A percentile compares a stretch with the other conserved stretches of the same genome.
Evolutionary conservation across 148 eudicot species (phyloP).

Genomic region (Talinum fruticosum): DNA sequence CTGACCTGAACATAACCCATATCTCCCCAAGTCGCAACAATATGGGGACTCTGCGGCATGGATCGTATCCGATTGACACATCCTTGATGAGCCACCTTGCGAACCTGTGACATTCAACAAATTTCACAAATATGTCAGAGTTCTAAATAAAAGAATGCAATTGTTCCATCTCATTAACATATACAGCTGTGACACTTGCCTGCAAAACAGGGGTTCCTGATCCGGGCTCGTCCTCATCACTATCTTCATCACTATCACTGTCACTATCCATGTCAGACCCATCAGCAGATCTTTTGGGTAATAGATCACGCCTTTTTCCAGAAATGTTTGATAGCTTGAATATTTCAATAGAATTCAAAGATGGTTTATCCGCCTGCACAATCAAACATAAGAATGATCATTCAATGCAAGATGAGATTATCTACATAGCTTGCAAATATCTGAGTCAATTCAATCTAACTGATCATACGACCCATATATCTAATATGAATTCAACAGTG

Average conservation of each 20-base stretch:
- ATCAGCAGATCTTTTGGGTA: conserved; percentile 50
- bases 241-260: conserved; percentile 66
- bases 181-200: conserved; percentile 35
- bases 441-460: background rate
- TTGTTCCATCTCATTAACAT: background rate
- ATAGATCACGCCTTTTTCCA: conserved; percentile 72
- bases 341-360: conserved; percentile 69
- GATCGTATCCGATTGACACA: conserved; percentile 80
- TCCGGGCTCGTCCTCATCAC: conserved; percentile 41
- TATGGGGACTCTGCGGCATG: conserved; percentile 87
- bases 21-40: conserved; percentile 93
- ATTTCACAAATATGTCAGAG: background rate
- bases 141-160: background rate
- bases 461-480: background rate
- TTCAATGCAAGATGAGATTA: background rate
- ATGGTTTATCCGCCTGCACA: conserved; percentile 70
- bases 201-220: conserved; percentile 61
- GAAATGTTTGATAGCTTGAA: conserved; percentile 74
- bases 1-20: conserved; percentile 76
- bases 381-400: conserved; percentile 4
- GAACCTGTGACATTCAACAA: conserved; percentile 47
- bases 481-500: background rate
- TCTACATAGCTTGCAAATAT: background rate
- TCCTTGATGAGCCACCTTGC: conserved; percentile 90
- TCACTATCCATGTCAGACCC: conserved; percentile 78